These are phyloP conservation scores for Nowakowskiella sp. DNA, from an alignment of 192 early-diverging fungal genomes.

Conservation along the genomic window DNA sequence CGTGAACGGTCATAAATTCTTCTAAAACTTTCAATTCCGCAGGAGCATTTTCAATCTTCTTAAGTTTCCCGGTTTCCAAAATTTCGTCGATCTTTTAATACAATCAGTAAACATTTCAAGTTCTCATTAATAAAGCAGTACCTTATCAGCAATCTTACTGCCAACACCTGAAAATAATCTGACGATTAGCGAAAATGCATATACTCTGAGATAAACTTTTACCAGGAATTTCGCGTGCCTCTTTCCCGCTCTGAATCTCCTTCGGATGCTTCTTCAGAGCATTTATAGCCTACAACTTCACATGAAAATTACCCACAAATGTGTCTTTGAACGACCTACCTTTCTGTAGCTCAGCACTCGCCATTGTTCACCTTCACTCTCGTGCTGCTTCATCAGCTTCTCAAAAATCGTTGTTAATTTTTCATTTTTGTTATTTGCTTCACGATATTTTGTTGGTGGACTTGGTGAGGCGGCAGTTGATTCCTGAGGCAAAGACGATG, in stretches of 20 bases:
- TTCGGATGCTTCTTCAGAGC: constrained; percentile 23
- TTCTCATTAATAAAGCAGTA: constrained; percentile 8
- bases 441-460: no score
- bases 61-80: constrained; percentile 25
- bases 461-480: no score
- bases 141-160: constrained; percentile 31
- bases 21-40: constrained; percentile 19
- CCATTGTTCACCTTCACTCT: constrained; percentile 36
- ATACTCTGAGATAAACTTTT: no score
- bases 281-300: constrained; percentile 15
- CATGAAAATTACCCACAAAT: background rate
- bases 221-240: constrained; percentile 26
- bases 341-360: constrained; percentile 28
- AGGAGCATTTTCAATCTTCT: constrained; percentile 28
- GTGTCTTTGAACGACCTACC: background rate
- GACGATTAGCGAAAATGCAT: no score
- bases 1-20: constrained; percentile 37
- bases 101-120: no score
- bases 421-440: constrained; percentile 21
- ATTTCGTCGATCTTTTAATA: constrained; percentile 29
- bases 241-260: constrained; percentile 21
- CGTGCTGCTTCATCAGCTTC: constrained; percentile 23
- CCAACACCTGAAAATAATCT: no score
- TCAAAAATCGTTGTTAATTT: constrained; percentile 12
- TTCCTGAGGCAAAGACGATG: no score